Conservation (phyloP, 2,329 filamentous ascomycete genomes). For the Aspergillus pseudoviridinutans region DNA sequence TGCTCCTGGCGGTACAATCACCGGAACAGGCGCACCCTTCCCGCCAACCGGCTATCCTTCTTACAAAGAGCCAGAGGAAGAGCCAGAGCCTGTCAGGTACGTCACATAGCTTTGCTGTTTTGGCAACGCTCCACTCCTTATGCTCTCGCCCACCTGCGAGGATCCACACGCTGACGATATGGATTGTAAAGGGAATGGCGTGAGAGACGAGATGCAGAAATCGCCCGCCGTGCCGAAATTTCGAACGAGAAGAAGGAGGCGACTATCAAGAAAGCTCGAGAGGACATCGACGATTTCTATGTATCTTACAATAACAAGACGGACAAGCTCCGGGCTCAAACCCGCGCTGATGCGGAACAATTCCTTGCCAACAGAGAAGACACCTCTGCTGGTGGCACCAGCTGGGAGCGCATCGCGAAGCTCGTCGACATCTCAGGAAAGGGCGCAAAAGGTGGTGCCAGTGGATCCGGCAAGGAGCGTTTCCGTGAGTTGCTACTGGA, state of each 20-base stretch:
- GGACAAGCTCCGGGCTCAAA: constrained; percentile 87
- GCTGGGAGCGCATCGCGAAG: constrained; percentile 98
- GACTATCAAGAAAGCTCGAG: constrained; percentile 82
- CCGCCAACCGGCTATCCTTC: constrained; percentile 48
- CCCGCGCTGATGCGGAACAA: constrained; percentile 85
- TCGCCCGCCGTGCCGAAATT: constrained; percentile 78
- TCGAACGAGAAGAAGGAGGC: constrained; percentile 77
- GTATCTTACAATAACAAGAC: constrained; percentile 99
- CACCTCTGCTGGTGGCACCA: constrained; percentile 89
- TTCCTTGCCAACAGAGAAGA: constrained; percentile 87
- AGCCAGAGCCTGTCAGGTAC: constrained; percentile 76
- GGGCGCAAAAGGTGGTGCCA: constrained; percentile 77
- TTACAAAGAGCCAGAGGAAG: constrained; percentile 65
- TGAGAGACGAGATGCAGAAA: constrained; percentile 76
- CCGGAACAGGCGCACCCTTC: constrained; percentile 60
- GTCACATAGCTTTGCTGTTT: constrained; percentile 4
- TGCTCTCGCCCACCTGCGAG: background rate
- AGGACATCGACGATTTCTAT: constrained; percentile 98
- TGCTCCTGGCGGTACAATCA: constrained; percentile 75
- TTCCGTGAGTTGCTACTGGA: constrained; percentile 87
- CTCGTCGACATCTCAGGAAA: constrained; percentile 96
- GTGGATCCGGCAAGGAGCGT: constrained; percentile 89
- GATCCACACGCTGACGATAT: constrained; percentile 1
- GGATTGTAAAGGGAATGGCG: constrained; percentile 67
- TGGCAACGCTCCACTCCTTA: background rate